Percentiles rank a stretch among this genome's conserved stretches.
These are phyloP conservation scores for Fusarium penzigii DNA, from an alignment of 2,329 filamentous ascomycete species.

Conservation along the genomic window DNA sequence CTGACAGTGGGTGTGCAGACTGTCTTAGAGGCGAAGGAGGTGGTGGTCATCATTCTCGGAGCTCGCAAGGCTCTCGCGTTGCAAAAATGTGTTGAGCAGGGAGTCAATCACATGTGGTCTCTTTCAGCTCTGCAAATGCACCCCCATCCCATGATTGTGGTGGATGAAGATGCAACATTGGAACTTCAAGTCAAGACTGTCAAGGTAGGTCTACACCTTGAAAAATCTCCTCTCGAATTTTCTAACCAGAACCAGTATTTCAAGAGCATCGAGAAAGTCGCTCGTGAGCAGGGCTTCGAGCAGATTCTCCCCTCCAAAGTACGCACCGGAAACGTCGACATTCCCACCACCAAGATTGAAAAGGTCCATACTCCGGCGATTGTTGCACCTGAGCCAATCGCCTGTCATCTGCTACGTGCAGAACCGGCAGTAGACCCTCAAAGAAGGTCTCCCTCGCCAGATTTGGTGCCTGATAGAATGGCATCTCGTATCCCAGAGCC, in stretches of 20 bases:
- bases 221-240: background rate
- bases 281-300: conserved; percentile 56
- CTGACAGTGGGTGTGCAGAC: conserved; percentile 85
- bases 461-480: conserved; percentile 64
- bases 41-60: conserved; percentile 80
- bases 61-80: conserved; percentile 79
- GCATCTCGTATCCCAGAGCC: conserved; percentile 56
- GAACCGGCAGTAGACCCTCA: conserved; percentile 58
- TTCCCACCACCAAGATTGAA: conserved; percentile 43
- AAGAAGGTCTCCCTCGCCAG: conserved; percentile 56
- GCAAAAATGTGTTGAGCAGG: conserved; percentile 78
- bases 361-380: conserved; percentile 48
- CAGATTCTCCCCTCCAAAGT: conserved; percentile 59
- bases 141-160: conserved; percentile 78
- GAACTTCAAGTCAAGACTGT: conserved; percentile 75
- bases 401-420: conserved; percentile 54
- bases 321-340: conserved; percentile 50
- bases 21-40: conserved; percentile 77
- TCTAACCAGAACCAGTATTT: conserved; percentile 54
- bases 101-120: conserved; percentile 90
- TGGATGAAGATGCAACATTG: conserved; percentile 76
- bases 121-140: conserved; percentile 80
- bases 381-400: conserved; percentile 55
- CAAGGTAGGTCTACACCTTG: conserved; percentile 42
- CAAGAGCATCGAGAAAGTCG: conserved; percentile 69